phyloP scores from a whole-genome alignment of 2,329 filamentous ascomycete species.

The Neofusicoccum sp. region DNA sequence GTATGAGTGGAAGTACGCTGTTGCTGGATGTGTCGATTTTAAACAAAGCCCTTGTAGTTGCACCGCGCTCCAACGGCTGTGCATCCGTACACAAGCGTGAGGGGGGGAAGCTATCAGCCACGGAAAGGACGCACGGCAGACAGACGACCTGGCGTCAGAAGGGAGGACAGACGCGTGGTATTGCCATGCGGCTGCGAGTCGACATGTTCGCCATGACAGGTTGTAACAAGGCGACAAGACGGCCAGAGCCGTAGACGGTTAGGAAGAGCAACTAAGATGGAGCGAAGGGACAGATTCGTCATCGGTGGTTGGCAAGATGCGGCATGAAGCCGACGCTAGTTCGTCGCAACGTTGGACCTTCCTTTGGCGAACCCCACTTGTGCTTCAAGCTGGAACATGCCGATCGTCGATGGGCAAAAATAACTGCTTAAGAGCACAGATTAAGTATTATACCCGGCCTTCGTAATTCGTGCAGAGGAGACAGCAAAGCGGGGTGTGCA shows the following conservation, averaged over 20 bases:
- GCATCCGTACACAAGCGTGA: background rate
- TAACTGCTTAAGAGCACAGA: too few relatives aligned
- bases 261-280: too few relatives aligned
- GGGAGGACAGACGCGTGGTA: background rate
- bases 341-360: background rate
- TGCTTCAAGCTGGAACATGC: too few relatives aligned
- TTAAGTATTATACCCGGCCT: too few relatives aligned
- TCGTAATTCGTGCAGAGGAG: too few relatives aligned
- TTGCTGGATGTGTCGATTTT: background rate
- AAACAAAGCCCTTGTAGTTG: too few relatives aligned
- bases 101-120: background rate
- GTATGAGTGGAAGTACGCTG: background rate
- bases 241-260: too few relatives aligned
- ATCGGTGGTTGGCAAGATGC: background rate
- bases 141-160: background rate
- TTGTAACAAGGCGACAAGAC: background rate
- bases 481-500: background rate
- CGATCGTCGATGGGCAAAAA: too few relatives aligned
- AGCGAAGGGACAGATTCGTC: conserved; percentile 12
- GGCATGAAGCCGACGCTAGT: background rate
- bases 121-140: background rate
- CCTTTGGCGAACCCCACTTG: too few relatives aligned
- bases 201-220: background rate
- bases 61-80: too few relatives aligned
- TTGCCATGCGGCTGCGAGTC: conserved; percentile 1